Evolutionary conservation across 2,329 filamentous ascomycete species (phyloP), one percentile per base, ranked within the genome.

Genomic region (Colletotrichum destructivum): DNA sequence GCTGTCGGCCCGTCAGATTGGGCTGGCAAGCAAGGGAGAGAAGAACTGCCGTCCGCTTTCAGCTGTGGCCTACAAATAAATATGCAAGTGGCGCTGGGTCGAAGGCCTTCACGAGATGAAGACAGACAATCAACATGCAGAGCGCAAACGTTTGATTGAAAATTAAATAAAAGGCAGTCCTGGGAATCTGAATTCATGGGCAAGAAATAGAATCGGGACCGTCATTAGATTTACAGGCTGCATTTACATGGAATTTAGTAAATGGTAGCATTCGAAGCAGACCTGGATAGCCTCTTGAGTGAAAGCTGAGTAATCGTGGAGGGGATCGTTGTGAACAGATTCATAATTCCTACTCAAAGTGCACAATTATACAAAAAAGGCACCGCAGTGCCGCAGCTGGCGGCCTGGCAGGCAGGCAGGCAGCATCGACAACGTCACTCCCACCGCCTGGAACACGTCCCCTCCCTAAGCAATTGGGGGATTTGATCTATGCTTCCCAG

Each of bases 361-460:
- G 57, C 69, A 68, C 26, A 62, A 68, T 6, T 54, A n/a, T 23
- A 23, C 54, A 40, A 38, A 56, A 42, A 42, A 9, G 40, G 12
- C 16, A 61, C 35, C 11, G 15, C 23, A 35, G 51, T 51, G 21
- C 47, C 47, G 42, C 60, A 59, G 60, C 66, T 44, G 38, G 35
- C 47, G 18, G 62, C 9, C 35, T 38, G 52, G 31, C 62, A 51
- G 31, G 8, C 54, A 55, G 54, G 76, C 77, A 79, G 78, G 78
- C 79, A 80, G 77, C 79, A 79, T 80, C 77, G 78, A 79, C 77
- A 80, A 79, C 79, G 79, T 80, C 79, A 80, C 79, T 79, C 64
- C 61, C 56, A 59, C 67, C 51, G 49, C 26, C 64, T 73, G 23
- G 60, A 54, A 57, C 68, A 57, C 49, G 68, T 55, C 42, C 67